phyloP scores from a whole-genome alignment of 805 yeast genomes.

The Candida piceae region DNA sequence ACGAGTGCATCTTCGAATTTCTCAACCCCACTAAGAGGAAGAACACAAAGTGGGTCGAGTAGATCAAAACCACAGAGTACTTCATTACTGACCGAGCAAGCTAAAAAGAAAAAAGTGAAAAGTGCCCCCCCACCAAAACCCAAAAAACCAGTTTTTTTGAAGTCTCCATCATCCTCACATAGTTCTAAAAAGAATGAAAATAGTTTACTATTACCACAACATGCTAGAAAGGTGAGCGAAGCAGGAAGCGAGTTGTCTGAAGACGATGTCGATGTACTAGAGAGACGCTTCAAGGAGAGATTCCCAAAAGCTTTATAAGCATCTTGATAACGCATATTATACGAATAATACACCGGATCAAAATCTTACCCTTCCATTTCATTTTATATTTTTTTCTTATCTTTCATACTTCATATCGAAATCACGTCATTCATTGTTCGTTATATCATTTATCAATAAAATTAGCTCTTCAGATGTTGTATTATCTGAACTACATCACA shows the following conservation, averaged over 20 bases:
- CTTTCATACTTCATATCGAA: too few species aligned
- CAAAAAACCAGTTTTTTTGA: slow-evolving; percentile 52
- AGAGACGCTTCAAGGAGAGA: slow-evolving; percentile 48
- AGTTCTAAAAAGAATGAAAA: not conserved
- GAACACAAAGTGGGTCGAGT: not conserved
- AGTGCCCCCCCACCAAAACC: slow-evolving; percentile 56
- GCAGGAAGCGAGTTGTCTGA: slow-evolving; percentile 12
- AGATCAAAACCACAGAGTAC: slow-evolving; percentile 1
- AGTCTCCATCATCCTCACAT: slow-evolving; percentile 26
- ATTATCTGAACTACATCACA: too few species aligned
- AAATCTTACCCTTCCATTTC: too few species aligned
- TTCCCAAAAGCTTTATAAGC: slow-evolving; percentile 65
- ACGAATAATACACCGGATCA: too few species aligned
- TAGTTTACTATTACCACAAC: not conserved
- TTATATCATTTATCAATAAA: too few species aligned
- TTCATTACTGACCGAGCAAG: slow-evolving; percentile 2
- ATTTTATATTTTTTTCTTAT: slow-evolving; percentile 1
- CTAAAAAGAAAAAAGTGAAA: slow-evolving; percentile 13
- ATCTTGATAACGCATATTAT: too few species aligned
- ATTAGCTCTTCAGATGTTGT: too few species aligned
- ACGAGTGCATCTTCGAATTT: slow-evolving; percentile 4
- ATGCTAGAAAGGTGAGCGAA: slow-evolving; percentile 13
- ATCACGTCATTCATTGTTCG: too few species aligned
- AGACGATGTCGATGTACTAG: slow-evolving; percentile 53
- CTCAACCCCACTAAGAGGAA: slow-evolving; percentile 17